Conservation (phyloP, 2,329 filamentous ascomycete genomes). For the Epichloe brachyelytri region DNA sequence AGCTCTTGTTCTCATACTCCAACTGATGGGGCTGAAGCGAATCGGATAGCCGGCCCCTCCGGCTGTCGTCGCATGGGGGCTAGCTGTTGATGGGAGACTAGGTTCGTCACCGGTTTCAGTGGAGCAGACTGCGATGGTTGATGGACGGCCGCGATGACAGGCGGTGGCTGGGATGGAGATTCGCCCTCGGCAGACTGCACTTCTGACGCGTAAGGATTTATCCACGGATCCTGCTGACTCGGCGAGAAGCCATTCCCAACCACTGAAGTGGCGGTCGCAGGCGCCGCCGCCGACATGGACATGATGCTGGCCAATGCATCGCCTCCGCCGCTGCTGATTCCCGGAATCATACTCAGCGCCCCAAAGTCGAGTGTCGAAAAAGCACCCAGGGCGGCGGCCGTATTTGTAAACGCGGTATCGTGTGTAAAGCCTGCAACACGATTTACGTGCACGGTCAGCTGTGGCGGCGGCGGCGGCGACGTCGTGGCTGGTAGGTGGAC, state of each 20-base stretch:
- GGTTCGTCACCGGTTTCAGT: conserved; percentile 13
- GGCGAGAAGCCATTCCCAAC: conserved; percentile 21
- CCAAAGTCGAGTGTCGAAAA: conserved; percentile 31
- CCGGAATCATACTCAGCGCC: conserved; percentile 34
- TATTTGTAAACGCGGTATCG: conserved; percentile 29
- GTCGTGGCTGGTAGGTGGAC: conserved; percentile 15
- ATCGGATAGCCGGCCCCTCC: conserved; percentile 17
- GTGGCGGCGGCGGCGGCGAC: background rate
- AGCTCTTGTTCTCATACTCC: conserved; percentile 34
- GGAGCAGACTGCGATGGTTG: conserved; percentile 19
- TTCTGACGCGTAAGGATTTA: conserved; percentile 18
- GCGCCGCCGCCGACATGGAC: conserved; percentile 21
- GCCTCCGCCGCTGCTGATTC: conserved; percentile 18
- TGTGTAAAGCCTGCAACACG: conserved; percentile 35
- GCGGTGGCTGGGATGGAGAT: conserved; percentile 12
- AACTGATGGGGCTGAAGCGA: conserved; percentile 37
- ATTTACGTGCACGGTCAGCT: conserved; percentile 35
- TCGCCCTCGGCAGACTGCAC: conserved; percentile 11
- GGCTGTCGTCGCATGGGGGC: conserved; percentile 1
- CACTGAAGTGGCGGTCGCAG: conserved; percentile 12
- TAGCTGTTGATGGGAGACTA: background rate
- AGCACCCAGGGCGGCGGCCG: conserved; percentile 24
- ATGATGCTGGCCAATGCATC: conserved; percentile 16
- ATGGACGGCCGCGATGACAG: conserved; percentile 19
- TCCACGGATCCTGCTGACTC: conserved; percentile 25